Evolutionary conservation across 1,284 basidiomycete species (phyloP).

Genomic region (Trametes pubescens): DNA sequence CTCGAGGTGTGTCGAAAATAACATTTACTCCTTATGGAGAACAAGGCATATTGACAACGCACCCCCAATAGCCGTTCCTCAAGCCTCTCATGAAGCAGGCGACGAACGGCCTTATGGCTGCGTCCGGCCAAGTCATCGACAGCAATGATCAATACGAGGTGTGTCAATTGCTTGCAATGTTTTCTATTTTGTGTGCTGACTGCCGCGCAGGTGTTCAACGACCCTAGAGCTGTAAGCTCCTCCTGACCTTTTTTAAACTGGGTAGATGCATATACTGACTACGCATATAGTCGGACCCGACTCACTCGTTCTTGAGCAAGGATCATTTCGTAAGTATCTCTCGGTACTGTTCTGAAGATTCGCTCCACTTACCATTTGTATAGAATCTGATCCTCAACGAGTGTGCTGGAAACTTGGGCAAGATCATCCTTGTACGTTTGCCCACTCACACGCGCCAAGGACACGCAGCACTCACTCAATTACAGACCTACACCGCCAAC

Average conservation of each 20-base stretch:
- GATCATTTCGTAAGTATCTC: constrained; percentile 75
- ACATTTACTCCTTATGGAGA: neutral
- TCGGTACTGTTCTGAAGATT: neutral
- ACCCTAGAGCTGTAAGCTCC: constrained; percentile 70
- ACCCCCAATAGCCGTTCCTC: constrained; percentile 71
- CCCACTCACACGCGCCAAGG: constrained; percentile 5
- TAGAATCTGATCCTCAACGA: constrained; percentile 81
- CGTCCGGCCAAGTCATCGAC: constrained; percentile 82
- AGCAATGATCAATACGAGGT: constrained; percentile 83
- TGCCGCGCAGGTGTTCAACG: constrained; percentile 70
- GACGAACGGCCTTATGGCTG: constrained; percentile 63
- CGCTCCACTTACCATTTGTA: neutral
- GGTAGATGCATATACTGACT: neutral
- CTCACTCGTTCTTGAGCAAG: constrained; percentile 85
- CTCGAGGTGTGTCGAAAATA: constrained; percentile 47
- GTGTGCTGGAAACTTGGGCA: constrained; percentile 80
- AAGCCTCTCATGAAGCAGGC: constrained; percentile 76
- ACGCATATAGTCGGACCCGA: constrained; percentile 74
- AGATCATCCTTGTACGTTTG: constrained; percentile 67
- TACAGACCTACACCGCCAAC: constrained; percentile 64
- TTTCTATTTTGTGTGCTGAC: neutral
- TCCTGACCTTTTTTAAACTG: no score
- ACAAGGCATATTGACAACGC: neutral
- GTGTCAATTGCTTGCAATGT: neutral
- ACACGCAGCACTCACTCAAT: constrained; percentile 24